These are phyloP conservation scores for Blastobotrys peoriensis DNA, from an alignment of 805 yeast genomes.

Conservation along the genomic window DNA sequence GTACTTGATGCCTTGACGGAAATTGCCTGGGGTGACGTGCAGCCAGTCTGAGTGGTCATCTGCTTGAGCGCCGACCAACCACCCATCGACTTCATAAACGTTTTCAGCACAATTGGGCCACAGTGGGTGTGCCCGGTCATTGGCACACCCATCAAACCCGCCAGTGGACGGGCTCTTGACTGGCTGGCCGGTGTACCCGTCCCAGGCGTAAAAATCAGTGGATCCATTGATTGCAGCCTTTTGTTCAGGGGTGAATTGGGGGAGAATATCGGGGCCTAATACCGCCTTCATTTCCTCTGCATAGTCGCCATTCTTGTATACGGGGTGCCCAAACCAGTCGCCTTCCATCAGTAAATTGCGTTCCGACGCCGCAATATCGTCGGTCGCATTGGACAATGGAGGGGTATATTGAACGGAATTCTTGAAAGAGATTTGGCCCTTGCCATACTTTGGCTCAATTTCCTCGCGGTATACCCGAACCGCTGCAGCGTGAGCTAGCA, in stretches of 20 bases:
- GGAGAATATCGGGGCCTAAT: constrained; percentile 19
- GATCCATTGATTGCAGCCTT: constrained; percentile 21
- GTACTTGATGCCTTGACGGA: constrained; percentile 10
- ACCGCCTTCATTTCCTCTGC: constrained; percentile 24
- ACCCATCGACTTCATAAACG: constrained; percentile 15
- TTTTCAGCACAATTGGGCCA: constrained; percentile 28
- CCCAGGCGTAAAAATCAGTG: constrained; percentile 31
- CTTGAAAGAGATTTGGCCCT: constrained; percentile 25
- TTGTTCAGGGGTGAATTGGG: constrained; percentile 27
- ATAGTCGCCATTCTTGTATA: constrained; percentile 27
- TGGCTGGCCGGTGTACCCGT: constrained; percentile 27
- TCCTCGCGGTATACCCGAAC: constrained; percentile 22
- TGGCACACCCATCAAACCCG: constrained; percentile 24
- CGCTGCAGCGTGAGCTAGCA: constrained; percentile 25
- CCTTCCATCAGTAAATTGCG: constrained; percentile 23
- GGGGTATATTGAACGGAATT: constrained; percentile 25
- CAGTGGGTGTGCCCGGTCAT: constrained; percentile 17
- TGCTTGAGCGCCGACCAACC: constrained; percentile 13
- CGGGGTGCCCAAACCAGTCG: constrained; percentile 28
- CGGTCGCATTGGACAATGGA: constrained; percentile 23
- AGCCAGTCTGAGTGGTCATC: constrained; percentile 23
- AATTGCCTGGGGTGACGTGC: constrained; percentile 17
- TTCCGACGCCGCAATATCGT: constrained; percentile 25
- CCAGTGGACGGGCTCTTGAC: constrained; percentile 12
- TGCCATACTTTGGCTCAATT: constrained; percentile 23